phyloP scores from a whole-genome alignment of 768 basidiomycete species.

The Symmetrospora coprosmae region DNA sequence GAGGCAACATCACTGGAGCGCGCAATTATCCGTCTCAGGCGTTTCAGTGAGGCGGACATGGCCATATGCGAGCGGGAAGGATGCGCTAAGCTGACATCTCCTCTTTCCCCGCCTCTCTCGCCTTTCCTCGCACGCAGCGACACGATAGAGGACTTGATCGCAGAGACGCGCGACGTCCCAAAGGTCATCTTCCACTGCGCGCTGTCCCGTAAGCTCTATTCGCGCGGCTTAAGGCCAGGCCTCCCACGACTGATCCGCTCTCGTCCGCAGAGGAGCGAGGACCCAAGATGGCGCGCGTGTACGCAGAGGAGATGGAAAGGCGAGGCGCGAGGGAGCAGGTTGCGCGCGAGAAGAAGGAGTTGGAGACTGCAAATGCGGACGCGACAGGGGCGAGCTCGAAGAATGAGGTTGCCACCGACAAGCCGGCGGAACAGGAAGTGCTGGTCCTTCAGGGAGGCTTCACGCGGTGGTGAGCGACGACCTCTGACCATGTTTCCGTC shows the following conservation, averaged over 20 bases:
- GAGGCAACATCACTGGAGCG: constrained; percentile 18
- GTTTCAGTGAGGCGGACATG: neutral
- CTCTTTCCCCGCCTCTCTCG: too few species aligned
- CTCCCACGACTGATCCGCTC: neutral
- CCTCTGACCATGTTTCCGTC: neutral
- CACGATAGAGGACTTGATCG: neutral
- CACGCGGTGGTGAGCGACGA: constrained; percentile 1
- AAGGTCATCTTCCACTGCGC: constrained; percentile 25
- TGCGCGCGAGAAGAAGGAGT: neutral
- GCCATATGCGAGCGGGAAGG: neutral
- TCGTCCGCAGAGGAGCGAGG: constrained; percentile 18
- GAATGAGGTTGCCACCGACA: neutral
- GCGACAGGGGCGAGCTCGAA: neutral
- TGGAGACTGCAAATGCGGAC: neutral
- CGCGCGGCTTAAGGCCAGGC: neutral
- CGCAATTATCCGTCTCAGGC: neutral
- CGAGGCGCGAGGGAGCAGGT: neutral
- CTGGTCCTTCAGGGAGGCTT: constrained; percentile 23
- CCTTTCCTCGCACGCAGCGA: neutral
- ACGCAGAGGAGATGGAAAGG: constrained; percentile 2
- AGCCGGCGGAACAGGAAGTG: constrained; percentile 17
- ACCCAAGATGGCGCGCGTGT: constrained; percentile 8
- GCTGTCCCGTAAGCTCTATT: constrained; percentile 8
- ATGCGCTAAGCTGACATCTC: too few species aligned
- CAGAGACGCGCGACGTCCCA: constrained; percentile 9